phyloP scores from a whole-genome alignment of 1,139 yeast species.

The Scheffersomyces cryptocercus region DNA sequence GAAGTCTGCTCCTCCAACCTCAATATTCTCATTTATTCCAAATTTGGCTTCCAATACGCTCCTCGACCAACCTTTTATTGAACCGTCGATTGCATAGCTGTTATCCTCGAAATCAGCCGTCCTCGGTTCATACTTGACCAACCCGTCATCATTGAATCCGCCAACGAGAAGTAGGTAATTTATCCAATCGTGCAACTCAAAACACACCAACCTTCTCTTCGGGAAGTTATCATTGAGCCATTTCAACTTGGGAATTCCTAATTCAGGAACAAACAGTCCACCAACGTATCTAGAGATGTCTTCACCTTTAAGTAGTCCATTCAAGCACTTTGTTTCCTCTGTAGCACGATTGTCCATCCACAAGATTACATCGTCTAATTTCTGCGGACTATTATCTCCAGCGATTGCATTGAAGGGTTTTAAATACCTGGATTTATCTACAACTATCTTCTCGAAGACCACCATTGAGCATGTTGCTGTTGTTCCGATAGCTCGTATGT shows the following conservation, averaged over 20 bases:
- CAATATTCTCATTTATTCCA: constrained; percentile 18
- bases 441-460: constrained; percentile 22
- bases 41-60: constrained; percentile 14
- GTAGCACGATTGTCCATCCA: constrained; percentile 62
- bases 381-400: neutral
- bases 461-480: constrained; percentile 61
- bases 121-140: constrained; percentile 1
- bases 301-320: constrained; percentile 14
- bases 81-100: constrained; percentile 50
- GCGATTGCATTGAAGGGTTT: constrained; percentile 18
- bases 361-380: constrained; percentile 44
- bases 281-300: constrained; percentile 24
- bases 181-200: constrained; percentile 56
- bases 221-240: constrained; percentile 31
- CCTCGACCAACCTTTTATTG: constrained; percentile 54
- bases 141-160: constrained; percentile 8
- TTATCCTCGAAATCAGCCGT: constrained; percentile 4
- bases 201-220: constrained; percentile 31
- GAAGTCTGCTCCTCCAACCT: constrained; percentile 14
- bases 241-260: constrained; percentile 55
- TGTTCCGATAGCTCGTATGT: constrained; percentile 19
- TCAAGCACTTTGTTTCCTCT: constrained; percentile 33
- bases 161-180: constrained; percentile 37
- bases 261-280: constrained; percentile 53
- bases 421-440: constrained; percentile 19